Percentiles rank a stretch among this genome's conserved stretches.
Evolutionary conservation across 352 stramenopile genomes (phyloP).

Genomic region (Phytophthora ramorum): DNA sequence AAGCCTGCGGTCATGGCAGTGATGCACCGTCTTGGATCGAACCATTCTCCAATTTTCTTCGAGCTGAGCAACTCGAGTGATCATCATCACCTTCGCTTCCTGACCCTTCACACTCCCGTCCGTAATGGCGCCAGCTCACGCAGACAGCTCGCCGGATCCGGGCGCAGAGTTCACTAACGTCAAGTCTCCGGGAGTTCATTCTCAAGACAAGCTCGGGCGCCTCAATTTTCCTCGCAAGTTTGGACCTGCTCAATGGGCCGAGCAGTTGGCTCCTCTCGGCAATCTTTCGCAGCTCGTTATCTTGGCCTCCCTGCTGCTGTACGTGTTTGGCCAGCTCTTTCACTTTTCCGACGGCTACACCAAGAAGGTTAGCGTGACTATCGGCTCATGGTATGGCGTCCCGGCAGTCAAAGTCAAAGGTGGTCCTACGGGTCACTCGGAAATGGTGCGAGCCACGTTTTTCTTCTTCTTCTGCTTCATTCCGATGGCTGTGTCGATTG

Average conservation of each 20-base stretch:
- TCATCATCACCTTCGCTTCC: background rate
- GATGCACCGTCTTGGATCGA: background rate
- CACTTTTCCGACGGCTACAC: slow-evolving; percentile 31
- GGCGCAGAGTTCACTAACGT: background rate
- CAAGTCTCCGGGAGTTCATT: background rate
- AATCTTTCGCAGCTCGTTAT: slow-evolving; percentile 31
- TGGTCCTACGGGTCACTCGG: slow-evolving; percentile 25
- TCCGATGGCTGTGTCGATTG: slow-evolving; percentile 36
- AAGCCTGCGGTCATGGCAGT: background rate
- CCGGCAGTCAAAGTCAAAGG: slow-evolving; percentile 12
- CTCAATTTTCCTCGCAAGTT: background rate
- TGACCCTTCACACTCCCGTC: background rate
- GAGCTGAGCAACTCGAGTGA: background rate
- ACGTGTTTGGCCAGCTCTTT: slow-evolving; percentile 33
- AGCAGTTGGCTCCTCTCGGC: slow-evolving; percentile 3
- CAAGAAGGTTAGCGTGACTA: slow-evolving; percentile 6
- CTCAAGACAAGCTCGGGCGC: background rate
- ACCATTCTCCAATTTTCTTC: slow-evolving; percentile 6
- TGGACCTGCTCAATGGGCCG: background rate
- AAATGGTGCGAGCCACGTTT: slow-evolving; percentile 60
- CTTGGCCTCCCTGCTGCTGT: slow-evolving; percentile 27
- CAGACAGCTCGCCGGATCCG: background rate
- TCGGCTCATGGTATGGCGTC: slow-evolving; percentile 40
- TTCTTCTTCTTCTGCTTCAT: slow-evolving; percentile 51
- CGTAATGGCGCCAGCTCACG: background rate